Evolutionary conservation across 169 alveolate species (phyloP).

Genomic region (Plasmodium yoelii): DNA sequence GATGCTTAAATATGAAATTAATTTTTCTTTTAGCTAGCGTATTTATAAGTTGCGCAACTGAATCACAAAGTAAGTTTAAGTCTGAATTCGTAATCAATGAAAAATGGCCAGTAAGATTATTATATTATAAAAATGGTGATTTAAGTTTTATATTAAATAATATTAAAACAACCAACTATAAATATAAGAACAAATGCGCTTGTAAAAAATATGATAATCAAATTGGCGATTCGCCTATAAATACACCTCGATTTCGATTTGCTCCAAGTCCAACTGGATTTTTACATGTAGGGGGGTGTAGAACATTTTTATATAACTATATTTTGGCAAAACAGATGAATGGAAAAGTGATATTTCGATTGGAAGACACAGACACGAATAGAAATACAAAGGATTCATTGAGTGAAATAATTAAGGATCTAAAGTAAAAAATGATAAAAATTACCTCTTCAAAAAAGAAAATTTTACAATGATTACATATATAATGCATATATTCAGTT

Average conservation of each 20-base stretch:
- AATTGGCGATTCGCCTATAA: neutral
- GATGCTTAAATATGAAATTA: constrained; percentile 39
- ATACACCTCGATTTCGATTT: constrained; percentile 65
- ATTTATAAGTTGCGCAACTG: constrained; percentile 2
- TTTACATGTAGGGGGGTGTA: constrained; percentile 87
- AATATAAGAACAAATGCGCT: constrained; percentile 20
- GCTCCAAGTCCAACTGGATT: constrained; percentile 89
- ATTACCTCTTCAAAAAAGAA: too few species aligned
- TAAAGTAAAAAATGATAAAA: constrained; percentile 75
- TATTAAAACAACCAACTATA: constrained; percentile 1
- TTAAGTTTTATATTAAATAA: constrained; percentile 27
- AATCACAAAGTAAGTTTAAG: constrained; percentile 8
- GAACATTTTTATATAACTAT: constrained; percentile 88
- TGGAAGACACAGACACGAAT: constrained; percentile 87
- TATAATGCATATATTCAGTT: too few species aligned
- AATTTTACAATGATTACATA: too few species aligned
- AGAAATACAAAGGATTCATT: constrained; percentile 76
- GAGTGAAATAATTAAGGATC: constrained; percentile 77
- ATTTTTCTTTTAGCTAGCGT: constrained; percentile 21
- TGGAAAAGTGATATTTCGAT: constrained; percentile 82
- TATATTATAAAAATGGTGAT: constrained; percentile 14
- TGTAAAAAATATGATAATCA: constrained; percentile 14
- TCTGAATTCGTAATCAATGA: neutral
- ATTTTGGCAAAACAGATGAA: constrained; percentile 77
- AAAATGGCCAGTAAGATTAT: neutral